Conservation (phyloP, 495 filamentous ascomycete species). For the Penicillium malachiteum region DNA sequence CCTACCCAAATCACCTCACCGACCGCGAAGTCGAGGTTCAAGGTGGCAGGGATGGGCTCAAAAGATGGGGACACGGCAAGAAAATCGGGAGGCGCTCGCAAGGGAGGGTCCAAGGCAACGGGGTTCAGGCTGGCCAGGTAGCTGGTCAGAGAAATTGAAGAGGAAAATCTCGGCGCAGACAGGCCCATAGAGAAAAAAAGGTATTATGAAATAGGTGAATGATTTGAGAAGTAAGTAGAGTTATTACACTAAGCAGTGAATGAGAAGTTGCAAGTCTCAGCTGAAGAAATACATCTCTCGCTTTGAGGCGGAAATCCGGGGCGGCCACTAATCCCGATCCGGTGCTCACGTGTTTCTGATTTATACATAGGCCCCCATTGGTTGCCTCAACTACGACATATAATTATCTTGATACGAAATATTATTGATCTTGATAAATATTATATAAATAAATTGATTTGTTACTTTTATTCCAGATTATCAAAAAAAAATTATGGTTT, state of each 20-base stretch:
- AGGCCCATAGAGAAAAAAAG: constrained; percentile 35
- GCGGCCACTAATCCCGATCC: constrained; percentile 20
- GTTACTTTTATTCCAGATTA: background rate
- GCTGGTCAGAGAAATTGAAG: constrained; percentile 35
- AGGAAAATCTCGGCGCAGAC: constrained; percentile 36
- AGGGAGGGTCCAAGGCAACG: constrained; percentile 12
- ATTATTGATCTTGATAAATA: background rate
- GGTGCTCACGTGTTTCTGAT: constrained; percentile 22
- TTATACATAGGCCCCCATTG: constrained; percentile 6
- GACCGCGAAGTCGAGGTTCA: constrained; percentile 26
- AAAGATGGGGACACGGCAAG: constrained; percentile 13
- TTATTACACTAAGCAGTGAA: background rate
- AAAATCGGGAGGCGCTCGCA: constrained; percentile 7
- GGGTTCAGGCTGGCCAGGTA: constrained; percentile 22
- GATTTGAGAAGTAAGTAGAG: background rate
- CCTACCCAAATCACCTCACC: constrained; percentile 52
- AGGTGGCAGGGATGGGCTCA: constrained; percentile 8
- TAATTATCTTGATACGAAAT: background rate
- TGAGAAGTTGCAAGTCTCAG: constrained; percentile 4
- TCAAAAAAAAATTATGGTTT: background rate
- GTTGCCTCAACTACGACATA: background rate
- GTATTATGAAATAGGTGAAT: background rate
- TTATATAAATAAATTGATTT: background rate
- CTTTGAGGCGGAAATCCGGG: constrained; percentile 31
- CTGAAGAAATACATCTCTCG: constrained; percentile 17